A percentile compares a stretch with the other conserved stretches of the same genome.
Evolutionary conservation across 192 early-diverging fungal genomes (phyloP).

Genomic region (Radiomyces spectabilis): DNA sequence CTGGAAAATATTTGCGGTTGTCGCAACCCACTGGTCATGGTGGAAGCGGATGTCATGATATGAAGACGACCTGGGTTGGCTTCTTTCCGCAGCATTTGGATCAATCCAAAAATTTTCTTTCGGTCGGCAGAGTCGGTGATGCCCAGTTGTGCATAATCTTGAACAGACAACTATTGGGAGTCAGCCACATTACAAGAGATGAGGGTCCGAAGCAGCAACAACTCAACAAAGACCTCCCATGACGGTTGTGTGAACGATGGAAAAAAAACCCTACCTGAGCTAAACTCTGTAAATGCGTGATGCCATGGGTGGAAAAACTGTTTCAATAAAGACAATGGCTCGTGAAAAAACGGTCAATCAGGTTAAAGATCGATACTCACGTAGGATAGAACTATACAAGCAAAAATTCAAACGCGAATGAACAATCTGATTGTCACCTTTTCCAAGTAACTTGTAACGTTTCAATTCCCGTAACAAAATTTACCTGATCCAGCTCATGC

Average conservation of each 20-base stretch:
- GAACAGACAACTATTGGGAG: conserved; percentile 74
- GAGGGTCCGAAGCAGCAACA: neutral
- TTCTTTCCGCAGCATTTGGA: conserved; percentile 21
- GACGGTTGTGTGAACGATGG: neutral
- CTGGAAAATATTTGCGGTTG: conserved; percentile 2
- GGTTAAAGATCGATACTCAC: conserved; percentile 13
- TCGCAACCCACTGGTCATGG: conserved; percentile 11
- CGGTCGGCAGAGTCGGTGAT: conserved; percentile 52
- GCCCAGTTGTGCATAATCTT: conserved; percentile 54
- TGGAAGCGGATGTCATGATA: conserved; percentile 5
- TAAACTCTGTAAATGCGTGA: conserved; percentile 54
- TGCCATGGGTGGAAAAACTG: conserved; percentile 49
- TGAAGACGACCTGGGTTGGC: conserved; percentile 14
- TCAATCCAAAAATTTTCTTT: conserved; percentile 37
- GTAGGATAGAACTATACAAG: conserved; percentile 42
- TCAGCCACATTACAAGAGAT: no score
- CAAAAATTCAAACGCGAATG: no score
- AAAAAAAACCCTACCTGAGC: conserved; percentile 31
- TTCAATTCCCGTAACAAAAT: neutral
- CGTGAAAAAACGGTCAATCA: neutral
- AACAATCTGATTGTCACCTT: no score
- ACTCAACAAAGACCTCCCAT: neutral
- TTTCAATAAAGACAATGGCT: neutral
- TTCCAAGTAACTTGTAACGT: neutral
- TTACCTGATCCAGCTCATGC: conserved; percentile 51